Base-by-base conservation (phyloP, 176 grass and related monocot species). In the Oryza nivara region DNA sequence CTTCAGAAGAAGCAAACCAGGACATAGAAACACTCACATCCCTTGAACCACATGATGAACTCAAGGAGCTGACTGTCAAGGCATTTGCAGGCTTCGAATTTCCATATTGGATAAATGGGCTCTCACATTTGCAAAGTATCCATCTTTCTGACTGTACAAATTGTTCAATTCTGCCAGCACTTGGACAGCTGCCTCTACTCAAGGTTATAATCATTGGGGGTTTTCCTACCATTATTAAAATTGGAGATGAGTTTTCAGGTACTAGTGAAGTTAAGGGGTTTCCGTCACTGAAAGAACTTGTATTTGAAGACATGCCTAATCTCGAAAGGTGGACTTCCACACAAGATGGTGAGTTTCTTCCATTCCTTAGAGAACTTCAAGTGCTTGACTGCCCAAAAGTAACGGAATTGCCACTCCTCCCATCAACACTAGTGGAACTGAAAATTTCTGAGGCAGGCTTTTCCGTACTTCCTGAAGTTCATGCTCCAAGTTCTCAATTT, bases 171-270 rank as follows among this genome's bases (percentile, higher is more conserved):
- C 43, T 97, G 47, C 94, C 89, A 78, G 51, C 76, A 8, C 89
- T 97, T 17, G 94, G 94, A 70, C 75, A 85, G 70, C 84, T 97
- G 58, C 91, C 85, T 15, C 73, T 90, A 28, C 85, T 97, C 2
- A 94, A 86, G 28, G 60, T 76, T 71, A 76, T 97, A 52, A 63
- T 90, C 48, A 85, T 94, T 74, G 85, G 75, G 70, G 87, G 84
- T 65, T 43, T 92, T 46, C 78, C 68, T 23, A 70, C 49, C 46
- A 78, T 94, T 78, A 66, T 78, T 84, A 45, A 87, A 71, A 92
- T 94, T 25, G 61, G 79, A 11, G 51, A 87, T 80, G 94, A 96
- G 30, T 93, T 96, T 51, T 72, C 78, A 76, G 94, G 90, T 41
- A 83, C 54, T 19, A 52, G 63, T 77, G 64, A 74, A 65, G 35